These are phyloP conservation scores for Fraxinus angustifolia DNA, from an alignment of 305 asterid genomes.

Conservation along the genomic window DNA sequence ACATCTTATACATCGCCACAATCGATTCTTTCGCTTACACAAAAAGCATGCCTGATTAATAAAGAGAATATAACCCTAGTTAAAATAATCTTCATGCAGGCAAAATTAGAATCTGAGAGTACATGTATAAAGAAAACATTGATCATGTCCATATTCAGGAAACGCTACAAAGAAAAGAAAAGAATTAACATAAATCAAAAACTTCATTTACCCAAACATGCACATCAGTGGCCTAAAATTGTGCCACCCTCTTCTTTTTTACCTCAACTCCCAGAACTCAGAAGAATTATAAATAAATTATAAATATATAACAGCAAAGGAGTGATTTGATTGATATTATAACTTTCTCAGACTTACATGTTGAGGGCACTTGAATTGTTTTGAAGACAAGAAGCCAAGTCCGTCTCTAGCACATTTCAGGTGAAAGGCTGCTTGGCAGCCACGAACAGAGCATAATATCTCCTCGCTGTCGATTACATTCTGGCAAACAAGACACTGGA, in stretches of 20 bases:
- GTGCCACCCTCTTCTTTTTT: neutral
- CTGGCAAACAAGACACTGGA: slow-evolving; percentile 65
- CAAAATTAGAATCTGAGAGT: slow-evolving; percentile 10
- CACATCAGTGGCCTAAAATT: neutral
- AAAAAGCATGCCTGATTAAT: slow-evolving; percentile 67
- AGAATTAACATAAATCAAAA: neutral
- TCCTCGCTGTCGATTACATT: slow-evolving; percentile 46
- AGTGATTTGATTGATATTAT: neutral
- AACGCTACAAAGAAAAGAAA: neutral
- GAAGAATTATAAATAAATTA: neutral
- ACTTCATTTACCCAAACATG: neutral
- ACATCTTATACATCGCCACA: slow-evolving; percentile 78
- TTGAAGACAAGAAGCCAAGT: slow-evolving; percentile 47
- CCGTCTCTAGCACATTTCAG: slow-evolving; percentile 53
- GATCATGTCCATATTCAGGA: slow-evolving; percentile 13
- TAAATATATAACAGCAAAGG: neutral
- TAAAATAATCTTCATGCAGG: slow-evolving; percentile 4
- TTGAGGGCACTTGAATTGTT: slow-evolving; percentile 79
- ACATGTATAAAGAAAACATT: neutral
- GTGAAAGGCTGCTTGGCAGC: slow-evolving; percentile 67
- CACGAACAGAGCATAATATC: slow-evolving; percentile 56
- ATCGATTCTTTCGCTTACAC: slow-evolving; percentile 62
- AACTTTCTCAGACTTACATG: slow-evolving; percentile 60
- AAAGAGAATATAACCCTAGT: slow-evolving; percentile 25
- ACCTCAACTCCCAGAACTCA: neutral